Evolutionary conservation across 1,284 basidiomycete genomes (phyloP).

Genomic region (Marasmius fiardii): DNA sequence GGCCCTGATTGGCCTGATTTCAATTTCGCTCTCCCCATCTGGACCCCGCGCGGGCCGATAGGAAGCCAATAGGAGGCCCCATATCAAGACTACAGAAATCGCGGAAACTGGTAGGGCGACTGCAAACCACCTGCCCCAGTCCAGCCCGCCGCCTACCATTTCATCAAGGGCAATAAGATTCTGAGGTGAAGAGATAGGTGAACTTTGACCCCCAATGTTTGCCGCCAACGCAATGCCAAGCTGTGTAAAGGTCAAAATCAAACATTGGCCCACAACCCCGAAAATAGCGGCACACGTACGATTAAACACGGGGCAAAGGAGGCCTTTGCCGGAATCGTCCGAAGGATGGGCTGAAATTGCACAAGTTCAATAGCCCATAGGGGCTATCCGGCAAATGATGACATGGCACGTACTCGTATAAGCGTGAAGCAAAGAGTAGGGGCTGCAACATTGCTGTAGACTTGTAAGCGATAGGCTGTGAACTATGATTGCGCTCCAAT

Average conservation of each 20-base stretch:
- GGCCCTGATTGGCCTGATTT: constrained; percentile 81
- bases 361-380: constrained; percentile 5
- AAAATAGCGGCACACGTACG: constrained; percentile 41
- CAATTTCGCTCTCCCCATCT: constrained; percentile 75
- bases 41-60: constrained; percentile 73
- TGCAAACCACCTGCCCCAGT: constrained; percentile 94
- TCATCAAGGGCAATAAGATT: constrained; percentile 90
- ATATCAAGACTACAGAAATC: constrained; percentile 85
- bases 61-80: constrained; percentile 83
- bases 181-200: constrained; percentile 94
- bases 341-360: constrained; percentile 77
- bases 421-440: constrained; percentile 98
- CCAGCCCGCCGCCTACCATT: constrained; percentile 80
- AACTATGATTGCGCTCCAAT: constrained; percentile 9
- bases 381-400: constrained; percentile 1
- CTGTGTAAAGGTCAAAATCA: constrained; percentile 34
- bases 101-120: constrained; percentile 91
- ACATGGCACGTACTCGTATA: constrained; percentile 65
- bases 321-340: constrained; percentile 87
- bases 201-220: constrained; percentile 97
- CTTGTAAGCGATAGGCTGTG: too few relatives aligned
- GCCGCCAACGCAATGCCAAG: constrained; percentile 96
- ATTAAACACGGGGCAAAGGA: constrained; percentile 91
- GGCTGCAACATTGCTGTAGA: constrained; percentile 93
- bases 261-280: constrained; percentile 3